Base-by-base conservation (phyloP, 1,284 basidiomycete species). In the Moniliella sp. region DNA sequence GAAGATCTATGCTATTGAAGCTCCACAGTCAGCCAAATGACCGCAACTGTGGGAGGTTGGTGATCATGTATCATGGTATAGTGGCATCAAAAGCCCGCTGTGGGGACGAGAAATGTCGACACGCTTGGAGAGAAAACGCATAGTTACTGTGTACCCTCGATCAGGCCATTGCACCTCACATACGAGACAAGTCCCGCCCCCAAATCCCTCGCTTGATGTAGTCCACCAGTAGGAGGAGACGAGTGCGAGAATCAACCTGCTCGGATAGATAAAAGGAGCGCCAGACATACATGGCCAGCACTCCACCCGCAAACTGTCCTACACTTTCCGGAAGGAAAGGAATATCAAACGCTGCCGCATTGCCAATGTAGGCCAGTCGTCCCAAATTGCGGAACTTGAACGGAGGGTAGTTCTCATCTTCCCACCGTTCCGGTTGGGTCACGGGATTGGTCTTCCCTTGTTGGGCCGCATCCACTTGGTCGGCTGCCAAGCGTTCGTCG, bases 321-420 rank as follows among this genome's bases (percentile, higher is more conserved):
- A 50, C 27, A 7, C 46, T 46, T 1, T 43, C 54, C 1, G 52
- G 53, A 11, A 57, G 33, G 21, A 23, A 23, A 3, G 56, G 56
- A 35, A 58, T 30, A 28, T 58, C 56, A 23, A 58, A 57, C 1
- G 56, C 56, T 0, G 56, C 53, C 3, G 54, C 56, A 32, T 59
- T 59, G 4, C 56, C 56, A 17, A 58, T 45, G 36, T 56, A 59
- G 8, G 56, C 54, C 25, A 59, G 33, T 12, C 35, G 42, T 12
- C 56, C 56, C 13, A 59, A 39, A 36, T 49, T 46, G 28, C 18
- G 38, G 36, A 49, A 59, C 17, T 31, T 28, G 38, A 55, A 59
- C 11, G 56, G 52, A 28, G 45, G 40, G 39, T 43, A 44, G 8
- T 48, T 37, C 18, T 35, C 27, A 14, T 59, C 56, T 27, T 59